These are phyloP conservation scores for Bipolaris gigantea DNA, from an alignment of 2,329 filamentous ascomycete genomes.

Conservation along the genomic window DNA sequence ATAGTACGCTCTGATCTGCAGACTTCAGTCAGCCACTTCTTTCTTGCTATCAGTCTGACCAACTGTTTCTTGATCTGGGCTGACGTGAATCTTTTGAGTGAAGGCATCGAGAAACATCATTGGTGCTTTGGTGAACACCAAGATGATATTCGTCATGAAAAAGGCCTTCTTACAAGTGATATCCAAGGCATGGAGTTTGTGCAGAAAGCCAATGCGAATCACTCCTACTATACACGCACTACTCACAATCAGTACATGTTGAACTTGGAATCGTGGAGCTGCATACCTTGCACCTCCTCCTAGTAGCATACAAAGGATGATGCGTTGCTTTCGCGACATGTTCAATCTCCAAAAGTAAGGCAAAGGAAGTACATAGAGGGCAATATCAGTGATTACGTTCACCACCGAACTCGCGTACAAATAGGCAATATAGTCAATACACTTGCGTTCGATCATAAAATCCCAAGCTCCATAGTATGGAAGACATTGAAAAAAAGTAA, in stretches of 20 bases:
- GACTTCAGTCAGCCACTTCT: not conserved
- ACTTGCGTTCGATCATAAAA: conserved; percentile 19
- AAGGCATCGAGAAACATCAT: not conserved
- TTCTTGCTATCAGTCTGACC: not conserved
- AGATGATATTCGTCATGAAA: not conserved
- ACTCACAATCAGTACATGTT: not conserved
- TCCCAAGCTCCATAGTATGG: conserved; percentile 31
- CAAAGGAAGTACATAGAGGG: conserved; percentile 28
- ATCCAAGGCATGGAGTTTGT: conserved; percentile 24
- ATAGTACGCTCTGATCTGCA: conserved; percentile 24
- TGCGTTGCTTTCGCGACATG: conserved; percentile 31
- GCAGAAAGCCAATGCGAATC: conserved; percentile 23
- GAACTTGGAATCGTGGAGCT: not conserved
- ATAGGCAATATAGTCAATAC: conserved; percentile 28
- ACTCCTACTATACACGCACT: conserved; percentile 33
- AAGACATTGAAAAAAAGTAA: conserved; percentile 33
- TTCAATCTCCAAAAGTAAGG: conserved; percentile 33
- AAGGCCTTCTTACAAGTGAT: conserved; percentile 26
- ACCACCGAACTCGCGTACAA: conserved; percentile 33
- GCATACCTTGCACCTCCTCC: conserved; percentile 31
- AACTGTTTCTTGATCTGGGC: not conserved
- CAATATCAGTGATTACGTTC: conserved; percentile 29
- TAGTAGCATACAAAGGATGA: conserved; percentile 33
- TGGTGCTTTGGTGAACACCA: not conserved
- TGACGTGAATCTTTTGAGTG: not conserved